Base-by-base conservation (phyloP, 495 filamentous ascomycete species). In the Aspergillus saccharolyticus region DNA sequence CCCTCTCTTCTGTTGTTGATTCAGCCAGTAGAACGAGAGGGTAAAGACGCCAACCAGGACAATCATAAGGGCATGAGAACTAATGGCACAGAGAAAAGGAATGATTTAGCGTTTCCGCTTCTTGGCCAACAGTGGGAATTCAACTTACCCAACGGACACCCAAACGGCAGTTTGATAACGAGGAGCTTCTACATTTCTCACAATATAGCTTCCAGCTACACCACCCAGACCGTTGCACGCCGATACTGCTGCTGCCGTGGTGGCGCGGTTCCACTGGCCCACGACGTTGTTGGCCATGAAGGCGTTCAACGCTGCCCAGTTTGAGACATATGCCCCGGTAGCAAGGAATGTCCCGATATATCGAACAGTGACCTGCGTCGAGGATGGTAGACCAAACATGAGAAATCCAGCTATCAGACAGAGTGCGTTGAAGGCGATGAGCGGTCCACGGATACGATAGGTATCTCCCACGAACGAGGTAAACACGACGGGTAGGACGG, bases 301-400 rank as follows among this genome's bases (percentile, higher is more conserved):
- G 0, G 87, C 83, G 61, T 83, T 89, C 53, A 91, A 70, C 2
- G 87, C 89, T 0, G 88, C 87, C 88, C 89, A 92, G 58, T 92
- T 92, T 3, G 81, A 84, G 4, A 92, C 79, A 60, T 91, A 92
- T 0, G 88, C 87, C 0, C 89, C 89, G 0, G 88, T 91, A 0
- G 88, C 85, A 2, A 92, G 79, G 65, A 84, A 91, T 0, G 85
- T 85, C 2, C 88, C 89, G 19, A 89, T 73, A 62, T 90, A 91
- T 19, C 88, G 80, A 12, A 87, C 86, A 0, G 85, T 75, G 28
- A 87, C 83, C 58, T 89, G 83, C 4, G 74, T 70, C 1, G 83
- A 78, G 15, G 49, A 46, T 0, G 69, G 67, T 60, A 91, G 88
- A 0, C 88, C 89, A 25, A 91, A 78, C 79, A 91, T 85, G 57